phyloP scores from a whole-genome alignment of 352 stramenopile genomes.

The Plasmopara muralis region DNA sequence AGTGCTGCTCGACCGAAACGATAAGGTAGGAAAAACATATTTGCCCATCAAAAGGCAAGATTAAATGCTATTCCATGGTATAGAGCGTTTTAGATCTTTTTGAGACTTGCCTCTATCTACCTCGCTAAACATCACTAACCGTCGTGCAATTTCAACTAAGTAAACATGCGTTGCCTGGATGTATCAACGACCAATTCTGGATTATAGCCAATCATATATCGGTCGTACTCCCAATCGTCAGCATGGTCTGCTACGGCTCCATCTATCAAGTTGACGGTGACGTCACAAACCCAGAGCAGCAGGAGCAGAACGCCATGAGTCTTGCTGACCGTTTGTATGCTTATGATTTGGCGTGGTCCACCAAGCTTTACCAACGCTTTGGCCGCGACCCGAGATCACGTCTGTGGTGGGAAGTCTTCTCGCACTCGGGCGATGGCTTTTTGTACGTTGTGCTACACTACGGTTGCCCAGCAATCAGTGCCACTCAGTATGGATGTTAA shows the following conservation, averaged over 20 bases:
- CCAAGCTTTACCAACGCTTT: conserved; percentile 63
- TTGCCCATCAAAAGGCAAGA: conserved; percentile 40
- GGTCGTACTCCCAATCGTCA: neutral
- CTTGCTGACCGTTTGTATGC: conserved; percentile 53
- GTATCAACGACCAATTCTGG: neutral
- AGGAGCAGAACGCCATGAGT: conserved; percentile 32
- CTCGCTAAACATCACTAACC: too few species aligned
- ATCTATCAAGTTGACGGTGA: conserved; percentile 22
- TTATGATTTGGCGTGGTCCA: conserved; percentile 69
- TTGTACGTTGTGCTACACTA: conserved; percentile 35
- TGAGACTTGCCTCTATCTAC: too few species aligned
- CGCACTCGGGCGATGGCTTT: conserved; percentile 76
- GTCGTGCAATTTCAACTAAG: too few species aligned
- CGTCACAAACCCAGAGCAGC: conserved; percentile 18
- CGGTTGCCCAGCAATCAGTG: too few species aligned
- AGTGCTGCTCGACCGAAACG: conserved; percentile 34
- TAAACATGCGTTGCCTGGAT: too few species aligned
- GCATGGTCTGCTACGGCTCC: conserved; percentile 27
- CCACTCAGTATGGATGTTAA: neutral
- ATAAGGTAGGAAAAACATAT: conserved; percentile 8
- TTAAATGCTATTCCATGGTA: conserved; percentile 2
- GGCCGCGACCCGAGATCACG: conserved; percentile 34
- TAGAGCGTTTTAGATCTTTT: too few species aligned
- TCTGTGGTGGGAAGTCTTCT: conserved; percentile 73
- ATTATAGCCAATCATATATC: conserved; percentile 25